Evolutionary conservation across 23 red algal genomes (phyloP), one percentile per base, ranked within the genome.

Genomic region (Porphyridium purpureum): DNA sequence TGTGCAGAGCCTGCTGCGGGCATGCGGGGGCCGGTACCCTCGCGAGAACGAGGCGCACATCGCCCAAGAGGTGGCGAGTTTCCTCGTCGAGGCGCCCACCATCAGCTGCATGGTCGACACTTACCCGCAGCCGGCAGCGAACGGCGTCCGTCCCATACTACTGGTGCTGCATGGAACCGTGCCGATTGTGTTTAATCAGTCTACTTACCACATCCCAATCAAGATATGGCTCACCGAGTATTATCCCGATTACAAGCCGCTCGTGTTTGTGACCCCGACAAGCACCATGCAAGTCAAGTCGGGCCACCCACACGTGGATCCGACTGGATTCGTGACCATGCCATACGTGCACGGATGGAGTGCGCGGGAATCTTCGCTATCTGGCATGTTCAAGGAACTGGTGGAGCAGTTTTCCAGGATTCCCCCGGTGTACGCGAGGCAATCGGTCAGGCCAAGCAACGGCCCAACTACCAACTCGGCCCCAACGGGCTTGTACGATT

Each of bases 181-280:
- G 24, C 60, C 40, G n/a, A 55, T 78, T 17, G 35, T 35, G 3
- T 78, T 54, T 19, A 27, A 50, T 25, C 40, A 60, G 31, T 32
- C 30, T 0, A 33, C 49, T 21, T 78, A 78, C 47, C 66, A 78
- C 35, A 52, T 78, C 25, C 72, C 72, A n/a, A n/a, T 78, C 17
- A 50, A 66, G 26, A 22, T 78, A 21, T 67, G 62, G 72, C 31
- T 78, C 17, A 57, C 72, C 22, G 60, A 50, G 30, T 30, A 50
- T 5, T 67, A 67, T 57, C 72, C 72, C n/a, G 11, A 21, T 5
- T 33, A 70, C 22, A 50, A 49, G 29, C 72, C 72, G n/a, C 20
- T 78, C 2, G 47, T 41, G 14, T 78, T 66, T 11, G 72, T 78
- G 11, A 35, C 28, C n/a, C 59, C 62, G 29, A 66, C 62, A 0